Base-by-base conservation (phyloP, 306 rosid genomes). In the Clitoria ternatea region DNA sequence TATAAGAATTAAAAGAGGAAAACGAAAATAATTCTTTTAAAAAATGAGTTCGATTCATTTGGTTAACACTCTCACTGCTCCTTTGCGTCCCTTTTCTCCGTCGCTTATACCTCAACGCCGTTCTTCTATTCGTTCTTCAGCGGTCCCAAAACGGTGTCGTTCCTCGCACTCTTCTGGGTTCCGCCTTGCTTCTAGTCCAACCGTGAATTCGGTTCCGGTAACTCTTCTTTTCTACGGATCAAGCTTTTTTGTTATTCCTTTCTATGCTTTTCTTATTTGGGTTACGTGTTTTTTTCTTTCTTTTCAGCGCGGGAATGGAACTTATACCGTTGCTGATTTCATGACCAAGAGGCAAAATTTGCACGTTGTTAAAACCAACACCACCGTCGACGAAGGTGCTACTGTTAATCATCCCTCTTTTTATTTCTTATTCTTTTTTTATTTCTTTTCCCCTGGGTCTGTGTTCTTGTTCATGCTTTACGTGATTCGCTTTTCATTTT, bases 361-460 rank as follows among this genome's bases (percentile, higher is more conserved):
- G 40, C 83, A 78, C 15, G 96, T 84, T 64, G 99, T 85, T 36
- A 91, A 80, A 71, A 79, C 90, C 61, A 66, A 92, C 44, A 89
- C 96, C 3, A 86, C 91, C 45, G 96, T 91, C 52, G 92, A 91
- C 57, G 88, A 91, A 87, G 99, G 99, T 74, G 15, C 8, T 3
- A 3, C 8, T n/a, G n/a, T n/a, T n/a, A n/a, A 2, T 52, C 7
- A 74, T 7, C 10, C 0, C 30, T 68, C 4, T 13, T 6, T n/a
- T n/a, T n/a, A n/a, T n/a, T n/a, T n/a, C n/a, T n/a, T n/a, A n/a
- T n/a, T n/a, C n/a, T n/a, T n/a, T n/a, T n/a, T n/a, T n/a, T n/a
- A n/a, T n/a, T n/a, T n/a, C n/a, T n/a, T n/a, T n/a, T n/a, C n/a
- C n/a, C n/a, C n/a, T n/a, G n/a, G n/a, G n/a, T n/a, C 43, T 22